Conservation (phyloP, 140 eudicot genomes). For the Cichorium intybus region DNA sequence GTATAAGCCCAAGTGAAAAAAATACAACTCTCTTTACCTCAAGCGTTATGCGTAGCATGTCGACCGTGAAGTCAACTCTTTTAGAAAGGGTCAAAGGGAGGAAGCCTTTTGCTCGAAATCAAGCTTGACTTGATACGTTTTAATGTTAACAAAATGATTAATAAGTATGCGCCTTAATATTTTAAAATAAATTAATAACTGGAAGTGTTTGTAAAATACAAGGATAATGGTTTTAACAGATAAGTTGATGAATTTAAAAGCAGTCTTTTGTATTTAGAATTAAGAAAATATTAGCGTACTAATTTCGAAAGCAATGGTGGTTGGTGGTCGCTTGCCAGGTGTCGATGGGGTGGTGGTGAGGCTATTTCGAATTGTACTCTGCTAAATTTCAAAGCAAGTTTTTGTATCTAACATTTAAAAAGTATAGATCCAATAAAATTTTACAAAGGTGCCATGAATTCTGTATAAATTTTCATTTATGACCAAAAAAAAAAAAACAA, state of each 20-base stretch:
- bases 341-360: too few relatives aligned
- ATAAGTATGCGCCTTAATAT: background rate
- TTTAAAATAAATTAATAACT: too few relatives aligned
- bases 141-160: background rate
- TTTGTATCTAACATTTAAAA: too few relatives aligned
- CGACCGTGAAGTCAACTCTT: constrained; percentile 4
- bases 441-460: too few relatives aligned
- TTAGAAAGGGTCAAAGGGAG: background rate
- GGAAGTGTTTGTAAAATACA: background rate
- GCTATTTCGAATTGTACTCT: too few relatives aligned
- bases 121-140: background rate
- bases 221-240: background rate
- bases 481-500: too few relatives aligned
- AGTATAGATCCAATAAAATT: too few relatives aligned
- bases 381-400: background rate
- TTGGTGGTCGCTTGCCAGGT: too few relatives aligned
- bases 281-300: too few relatives aligned
- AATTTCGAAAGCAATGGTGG: too few relatives aligned
- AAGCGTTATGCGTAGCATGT: constrained; percentile 20
- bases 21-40: background rate
- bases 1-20: background rate
- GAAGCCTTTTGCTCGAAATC: background rate
- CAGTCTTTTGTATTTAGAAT: background rate
- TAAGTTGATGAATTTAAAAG: background rate
- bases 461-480: too few relatives aligned